Evolutionary conservation across 164 flowering plant species (phyloP).

Genomic region (Platanus orientalis): DNA sequence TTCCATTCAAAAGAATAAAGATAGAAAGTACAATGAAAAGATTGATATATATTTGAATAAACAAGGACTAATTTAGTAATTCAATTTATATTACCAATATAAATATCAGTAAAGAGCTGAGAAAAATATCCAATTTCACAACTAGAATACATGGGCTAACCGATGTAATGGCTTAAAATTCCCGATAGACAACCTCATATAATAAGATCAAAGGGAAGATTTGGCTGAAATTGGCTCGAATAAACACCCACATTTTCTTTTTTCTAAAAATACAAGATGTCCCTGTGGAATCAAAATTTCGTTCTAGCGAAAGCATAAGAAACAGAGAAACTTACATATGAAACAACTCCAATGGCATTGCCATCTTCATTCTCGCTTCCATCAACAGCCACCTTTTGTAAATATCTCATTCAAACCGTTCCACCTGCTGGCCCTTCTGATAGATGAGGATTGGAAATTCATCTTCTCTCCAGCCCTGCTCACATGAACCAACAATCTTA

Average conservation of each 20-base stretch:
- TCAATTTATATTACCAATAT: no score
- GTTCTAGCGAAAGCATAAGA: conserved; percentile 6
- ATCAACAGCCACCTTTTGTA: conserved; percentile 1
- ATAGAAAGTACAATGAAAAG: no score
- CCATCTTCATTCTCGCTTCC: not conserved
- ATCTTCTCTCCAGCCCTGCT: conserved; percentile 22
- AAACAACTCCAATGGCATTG: not conserved
- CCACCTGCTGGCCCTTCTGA: not conserved
- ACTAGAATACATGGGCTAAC: not conserved
- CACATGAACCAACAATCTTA: conserved; percentile 7
- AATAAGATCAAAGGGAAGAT: not conserved
- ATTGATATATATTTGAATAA: no score
- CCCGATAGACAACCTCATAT: not conserved
- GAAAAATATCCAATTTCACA: no score
- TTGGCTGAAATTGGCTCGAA: conserved; percentile 11
- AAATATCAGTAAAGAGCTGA: no score
- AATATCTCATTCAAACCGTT: not conserved
- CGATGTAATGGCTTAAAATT: not conserved
- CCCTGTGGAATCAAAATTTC: conserved; percentile 17
- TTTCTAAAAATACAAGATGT: not conserved
- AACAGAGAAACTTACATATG: conserved; percentile 4
- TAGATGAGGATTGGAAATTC: not conserved
- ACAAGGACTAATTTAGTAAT: no score
- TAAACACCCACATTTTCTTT: conserved; percentile 6
- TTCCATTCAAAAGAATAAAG: no score